Base-by-base conservation (phyloP, 768 basidiomycete genomes). In the Russula sp. region DNA sequence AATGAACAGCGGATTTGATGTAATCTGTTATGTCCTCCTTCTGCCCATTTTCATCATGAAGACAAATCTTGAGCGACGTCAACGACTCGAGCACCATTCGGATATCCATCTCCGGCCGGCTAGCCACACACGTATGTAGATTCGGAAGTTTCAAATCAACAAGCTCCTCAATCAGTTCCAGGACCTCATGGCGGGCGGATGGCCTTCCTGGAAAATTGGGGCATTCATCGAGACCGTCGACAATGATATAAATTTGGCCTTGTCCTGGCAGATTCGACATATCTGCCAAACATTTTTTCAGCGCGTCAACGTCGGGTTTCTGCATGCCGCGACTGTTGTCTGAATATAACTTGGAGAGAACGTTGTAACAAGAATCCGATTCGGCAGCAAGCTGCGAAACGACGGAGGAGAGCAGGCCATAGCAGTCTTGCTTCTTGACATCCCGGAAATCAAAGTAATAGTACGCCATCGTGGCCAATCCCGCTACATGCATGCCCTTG, bases 161-260 rank as follows among this genome's bases (percentile, higher is more conserved):
- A n/a, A 57, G 42, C 34, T 57, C 57, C 10, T 46, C 14, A 9
- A 57, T n/a, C 3, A 46, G 44, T 0, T 46, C 32, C 3, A 64
- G 49, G 32, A 53, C 57, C 13, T 60, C 8, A 20, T 30, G 52
- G 9, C 63, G 59, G 6, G 63, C n/a, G 3, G 63, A 26, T 2
- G 50, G 40, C 1, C 3, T 49, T 2, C 50, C 57, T 0, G 58
- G 30, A 3, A 22, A 9, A 1, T 46, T 28, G 0, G 63, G 40
- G 7, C 58, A 64, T 36, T 64, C 58, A 6, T 64, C 58, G 9
- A 61, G 51, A n/a, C 24, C 58, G 18, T 64, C 57, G 3, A 57
- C 6, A 2, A 57, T 16, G n/a, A 57, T 30, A 46, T 57, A 46
- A 30, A 32, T 46, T 2, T 1, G 57, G 1, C 28, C 49, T n/a